Base-by-base conservation (phyloP, 106 monocot genomes). In the Alisma plantagoaquatica region DNA sequence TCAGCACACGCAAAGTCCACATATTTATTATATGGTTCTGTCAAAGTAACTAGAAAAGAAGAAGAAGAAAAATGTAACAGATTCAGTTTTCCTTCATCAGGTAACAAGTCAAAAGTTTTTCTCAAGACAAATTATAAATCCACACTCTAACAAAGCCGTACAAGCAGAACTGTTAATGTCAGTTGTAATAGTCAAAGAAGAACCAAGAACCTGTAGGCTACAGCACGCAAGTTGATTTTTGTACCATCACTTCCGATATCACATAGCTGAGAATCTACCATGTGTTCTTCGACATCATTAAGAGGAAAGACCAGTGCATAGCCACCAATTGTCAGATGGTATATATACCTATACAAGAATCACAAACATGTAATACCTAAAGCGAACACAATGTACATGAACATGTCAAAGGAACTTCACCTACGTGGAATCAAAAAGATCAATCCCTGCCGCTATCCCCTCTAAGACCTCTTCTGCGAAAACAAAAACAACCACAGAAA, bases 361-460 rank as follows among this genome's bases (percentile, higher is more conserved):
- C n/a, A n/a, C n/a, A n/a, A n/a, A n/a, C n/a, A n/a, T n/a, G n/a
- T n/a, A n/a, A n/a, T n/a, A n/a, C n/a, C n/a, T n/a, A n/a, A n/a
- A n/a, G n/a, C n/a, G n/a, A n/a, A n/a, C n/a, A n/a, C n/a, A n/a
- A n/a, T n/a, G n/a, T n/a, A n/a, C n/a, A n/a, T n/a, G n/a, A n/a
- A n/a, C n/a, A n/a, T n/a, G n/a, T n/a, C 35, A 7, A 38, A 38
- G 35, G 26, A 35, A n/a, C n/a, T n/a, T 2, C 26, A 57, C 76
- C 35, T 79, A 98, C 98, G 74, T 85, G 59, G 90, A 90, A 49
- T 98, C 90, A 71, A 89, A 98, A 27, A 98, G 75, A 73, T 98
- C 98, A 43, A 98, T 69, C 7, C 98, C 98, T 12, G 90, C 76
- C 74, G 81, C 84, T 19, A 98, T 69, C 56, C 98, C 84, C 69